Conservation (phyloP, 1,284 basidiomycete species). For the Malassezia psittaci region DNA sequence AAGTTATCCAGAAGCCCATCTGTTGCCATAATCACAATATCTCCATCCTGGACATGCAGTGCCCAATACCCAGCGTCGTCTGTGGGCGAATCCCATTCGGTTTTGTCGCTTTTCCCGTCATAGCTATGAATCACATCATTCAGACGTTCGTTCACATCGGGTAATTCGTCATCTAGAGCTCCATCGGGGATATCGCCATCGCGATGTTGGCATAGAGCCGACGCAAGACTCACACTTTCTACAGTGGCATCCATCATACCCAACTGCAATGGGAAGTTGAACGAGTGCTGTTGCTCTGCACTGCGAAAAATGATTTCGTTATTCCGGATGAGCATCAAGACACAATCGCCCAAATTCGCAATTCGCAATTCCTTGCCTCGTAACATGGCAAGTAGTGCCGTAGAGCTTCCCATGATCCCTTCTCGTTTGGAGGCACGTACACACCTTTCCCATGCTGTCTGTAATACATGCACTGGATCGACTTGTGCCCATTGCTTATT, state of each 20-base stretch:
- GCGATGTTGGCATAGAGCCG: conserved; percentile 26
- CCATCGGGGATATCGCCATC: conserved; percentile 30
- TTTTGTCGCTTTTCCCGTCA: conserved; percentile 13
- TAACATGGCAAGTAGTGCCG: conserved; percentile 54
- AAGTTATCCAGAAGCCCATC: conserved; percentile 89
- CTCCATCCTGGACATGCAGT: conserved; percentile 69
- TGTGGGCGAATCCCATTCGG: conserved; percentile 37
- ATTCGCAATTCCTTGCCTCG: conserved; percentile 69
- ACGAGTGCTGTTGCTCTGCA: conserved; percentile 89
- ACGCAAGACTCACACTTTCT: conserved; percentile 54
- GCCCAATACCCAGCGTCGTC: conserved; percentile 62
- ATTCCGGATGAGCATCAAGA: conserved; percentile 66
- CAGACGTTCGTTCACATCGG: conserved; percentile 25
- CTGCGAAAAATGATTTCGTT: conserved; percentile 73
- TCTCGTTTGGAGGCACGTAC: conserved; percentile 49
- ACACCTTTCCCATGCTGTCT: conserved; percentile 55
- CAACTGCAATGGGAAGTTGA: conserved; percentile 83
- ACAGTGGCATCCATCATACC: conserved; percentile 63
- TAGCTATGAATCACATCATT: conserved; percentile 19
- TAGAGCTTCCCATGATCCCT: conserved; percentile 55
- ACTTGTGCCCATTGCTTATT: conserved; percentile 27
- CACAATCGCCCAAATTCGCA: conserved; percentile 82
- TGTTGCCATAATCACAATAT: conserved; percentile 76
- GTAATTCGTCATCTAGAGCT: conserved; percentile 27
- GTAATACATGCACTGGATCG: conserved; percentile 55